Evolutionary conservation across 116 monocot species (phyloP).

Genomic region (Iris pallida): DNA sequence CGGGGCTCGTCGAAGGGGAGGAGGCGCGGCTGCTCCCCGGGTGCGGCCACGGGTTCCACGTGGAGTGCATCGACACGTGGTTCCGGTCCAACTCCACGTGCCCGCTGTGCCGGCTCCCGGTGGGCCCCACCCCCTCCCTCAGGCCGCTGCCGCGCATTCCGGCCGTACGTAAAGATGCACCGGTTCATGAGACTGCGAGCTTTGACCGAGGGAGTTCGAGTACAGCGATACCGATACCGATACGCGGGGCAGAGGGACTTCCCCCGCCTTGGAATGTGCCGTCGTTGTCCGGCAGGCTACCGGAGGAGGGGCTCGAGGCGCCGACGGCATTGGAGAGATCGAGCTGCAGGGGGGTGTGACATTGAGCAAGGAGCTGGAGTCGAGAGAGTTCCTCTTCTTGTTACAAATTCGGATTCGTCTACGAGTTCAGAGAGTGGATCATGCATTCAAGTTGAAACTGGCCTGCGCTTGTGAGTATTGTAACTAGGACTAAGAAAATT

Average conservation of each 20-base stretch:
- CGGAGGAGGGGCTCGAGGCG: not conserved
- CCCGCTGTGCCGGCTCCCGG: slow-evolving; percentile 28
- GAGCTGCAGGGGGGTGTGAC: slow-evolving; percentile 8
- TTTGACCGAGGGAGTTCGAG: slow-evolving; percentile 7
- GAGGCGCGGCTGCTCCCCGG: slow-evolving; percentile 18
- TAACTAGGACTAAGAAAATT: no score
- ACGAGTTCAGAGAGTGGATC: no score
- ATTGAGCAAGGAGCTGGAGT: slow-evolving; percentile 10
- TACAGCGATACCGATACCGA: not conserved
- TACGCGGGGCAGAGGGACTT: no score
- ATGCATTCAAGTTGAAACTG: no score
- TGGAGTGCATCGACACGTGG: slow-evolving; percentile 40
- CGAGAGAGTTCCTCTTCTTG: not conserved
- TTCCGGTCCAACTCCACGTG: slow-evolving; percentile 30
- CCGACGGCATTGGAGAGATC: slow-evolving; percentile 1
- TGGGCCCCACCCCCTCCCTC: not conserved
- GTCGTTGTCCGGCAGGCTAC: no score
- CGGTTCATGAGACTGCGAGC: not conserved
- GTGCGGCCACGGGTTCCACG: slow-evolving; percentile 27
- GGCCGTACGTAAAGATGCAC: not conserved
- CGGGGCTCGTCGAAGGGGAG: slow-evolving; percentile 18
- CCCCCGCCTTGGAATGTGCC: no score
- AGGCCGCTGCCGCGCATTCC: not conserved
- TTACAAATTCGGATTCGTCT: no score
- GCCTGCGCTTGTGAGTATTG: no score